Evolutionary conservation across 306 rosid species (phyloP), one percentile per base, ranked within the genome.

Genomic region (Vigna nakashimae): DNA sequence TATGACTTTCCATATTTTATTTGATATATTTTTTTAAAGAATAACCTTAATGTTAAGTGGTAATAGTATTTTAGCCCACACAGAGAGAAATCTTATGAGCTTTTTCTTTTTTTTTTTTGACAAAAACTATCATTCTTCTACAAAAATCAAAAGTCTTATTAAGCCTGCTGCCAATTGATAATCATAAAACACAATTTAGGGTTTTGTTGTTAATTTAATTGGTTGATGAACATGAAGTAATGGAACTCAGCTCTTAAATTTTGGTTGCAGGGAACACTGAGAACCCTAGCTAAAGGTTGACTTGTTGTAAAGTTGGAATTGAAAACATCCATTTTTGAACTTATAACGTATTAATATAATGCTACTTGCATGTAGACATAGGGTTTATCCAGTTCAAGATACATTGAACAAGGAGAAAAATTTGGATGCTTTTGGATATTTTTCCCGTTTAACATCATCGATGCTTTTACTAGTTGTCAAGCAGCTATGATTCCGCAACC

Each of bases 391-490:
- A 76, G 70, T 59, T 68, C 67, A 18, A 1, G 75, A 73, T 85
- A 73, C 88, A 85, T 85, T 81, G 85, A 85, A 85, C 85, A 14
- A 28, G 48, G 49, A 69, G 0, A 43, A 51, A 51, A 51, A 59
- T 2, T 57, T 45, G 62, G 2, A 60, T 45, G 57, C 7, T 50
- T 28, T 52, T 36, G 69, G 65, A 9, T 43, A 56, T 10, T 71
- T 65, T 77, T 17, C 34, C 59, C 24, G 20, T 48, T 46, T 80
- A 66, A 77, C 78, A 80, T 84, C 74, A 81, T 78, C 36, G 40
- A 71, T 68, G 24, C 30, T 73, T 76, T 77, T 73, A 46, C 40
- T 66, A 51, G 12, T 84, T 45, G 74, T 62, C 85, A 62, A 53
- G 56, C 73, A 40, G 81, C 83, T 38, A 63, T 46, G 40, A 81